phyloP scores from a whole-genome alignment of 768 basidiomycete genomes.

The Daedaleopsis nitida region DNA sequence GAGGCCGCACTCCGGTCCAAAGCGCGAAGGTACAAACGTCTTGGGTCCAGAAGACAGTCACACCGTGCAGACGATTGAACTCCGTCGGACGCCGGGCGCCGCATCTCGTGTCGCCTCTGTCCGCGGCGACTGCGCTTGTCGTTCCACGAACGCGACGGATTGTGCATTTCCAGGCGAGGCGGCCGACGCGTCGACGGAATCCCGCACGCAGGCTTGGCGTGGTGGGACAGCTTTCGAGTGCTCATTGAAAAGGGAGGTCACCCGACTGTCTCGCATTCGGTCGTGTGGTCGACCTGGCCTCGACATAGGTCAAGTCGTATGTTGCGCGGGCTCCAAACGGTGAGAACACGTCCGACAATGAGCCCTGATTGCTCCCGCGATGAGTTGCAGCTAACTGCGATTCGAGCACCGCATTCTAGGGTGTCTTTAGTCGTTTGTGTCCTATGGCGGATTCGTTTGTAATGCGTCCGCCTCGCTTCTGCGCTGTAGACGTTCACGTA shows the following conservation, averaged over 20 bases:
- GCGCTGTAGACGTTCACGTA: background rate
- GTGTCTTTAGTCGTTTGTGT: background rate
- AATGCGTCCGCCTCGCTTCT: background rate
- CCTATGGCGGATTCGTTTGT: background rate
- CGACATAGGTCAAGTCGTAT: slow-evolving; percentile 2
- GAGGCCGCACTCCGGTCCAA: background rate
- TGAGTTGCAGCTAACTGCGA: background rate
- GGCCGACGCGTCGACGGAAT: slow-evolving; percentile 16
- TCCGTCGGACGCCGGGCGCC: slow-evolving; percentile 5
- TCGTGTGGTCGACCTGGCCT: slow-evolving; percentile 13
- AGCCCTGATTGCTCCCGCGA: background rate
- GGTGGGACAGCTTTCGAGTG: slow-evolving; percentile 6
- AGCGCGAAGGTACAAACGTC: background rate
- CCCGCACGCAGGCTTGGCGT: background rate
- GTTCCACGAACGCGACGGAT: slow-evolving; percentile 2
- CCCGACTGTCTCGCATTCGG: slow-evolving; percentile 12
- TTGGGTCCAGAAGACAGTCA: background rate
- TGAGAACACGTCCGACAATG: slow-evolving; percentile 22
- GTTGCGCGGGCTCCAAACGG: background rate
- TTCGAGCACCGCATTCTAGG: background rate
- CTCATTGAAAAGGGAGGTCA: slow-evolving; percentile 1
- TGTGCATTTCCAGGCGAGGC: slow-evolving; percentile 3
- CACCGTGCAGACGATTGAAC: background rate
- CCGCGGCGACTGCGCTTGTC: slow-evolving; percentile 1
- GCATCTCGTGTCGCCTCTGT: background rate